Base-by-base conservation (phyloP, 108 stramenopile genomes). In the Fistulifera solaris region DNA sequence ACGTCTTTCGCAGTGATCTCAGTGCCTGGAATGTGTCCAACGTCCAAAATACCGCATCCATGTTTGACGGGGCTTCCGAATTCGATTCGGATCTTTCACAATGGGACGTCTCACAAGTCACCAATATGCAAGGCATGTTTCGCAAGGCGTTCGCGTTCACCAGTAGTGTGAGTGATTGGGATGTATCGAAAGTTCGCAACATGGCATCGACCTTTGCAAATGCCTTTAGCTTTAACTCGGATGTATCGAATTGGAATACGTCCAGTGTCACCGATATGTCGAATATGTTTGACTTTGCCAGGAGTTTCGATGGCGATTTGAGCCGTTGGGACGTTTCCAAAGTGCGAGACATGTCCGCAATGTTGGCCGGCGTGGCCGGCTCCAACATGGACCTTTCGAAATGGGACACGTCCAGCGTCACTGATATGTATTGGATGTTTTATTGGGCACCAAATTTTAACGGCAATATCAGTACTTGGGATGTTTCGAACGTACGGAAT, bases 21-120 rank as follows among this genome's bases (percentile, higher is more conserved):
- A 22, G 48, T n/a, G 38, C 18, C 1, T 77, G 76, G 76, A 52
- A 77, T 46, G 43, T 51, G 8, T 45, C 55, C 0, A 17, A 48
- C 22, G 76, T 77, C 17, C 64, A 55, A 15, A 13, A 40, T 48
- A 68, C 68, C 62, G 14, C 44, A 2, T 31, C 12, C 28, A 76
- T 76, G 70, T 75, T 75, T 61, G 1, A 24, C 12, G 51, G 42
- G 10, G 62, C 62, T 2, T 19, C 18, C 31, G 52, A 43, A 10
- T 51, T 51, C 50, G 38, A 56, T 25, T 16, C 28, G 38, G 55
- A 56, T 25, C n/a, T 56, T 5, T 41, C 39, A 7, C 13, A 38
- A 3, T 56, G 55, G 55, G 38, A 56, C 22, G 38, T 40, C 12
- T 40, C 38, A 4, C 2, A 6, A 6, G 38, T 41, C 19, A 56